Conservation (phyloP, 805 yeast genomes). For the Spathaspora hagerdaliae region DNA sequence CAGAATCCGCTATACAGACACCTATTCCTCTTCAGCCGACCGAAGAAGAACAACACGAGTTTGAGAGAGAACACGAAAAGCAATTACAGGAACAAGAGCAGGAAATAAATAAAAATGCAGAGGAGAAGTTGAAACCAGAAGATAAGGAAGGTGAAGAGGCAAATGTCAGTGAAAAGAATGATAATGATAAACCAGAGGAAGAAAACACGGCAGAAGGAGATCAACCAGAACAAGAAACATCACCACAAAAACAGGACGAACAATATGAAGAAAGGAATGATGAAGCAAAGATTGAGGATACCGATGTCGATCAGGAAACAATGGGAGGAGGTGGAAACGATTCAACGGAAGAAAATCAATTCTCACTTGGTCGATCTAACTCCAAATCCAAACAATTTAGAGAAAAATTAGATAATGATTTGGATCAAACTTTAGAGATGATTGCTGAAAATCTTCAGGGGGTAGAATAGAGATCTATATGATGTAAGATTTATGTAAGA, state of each 20-base stretch:
- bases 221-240: neutral
- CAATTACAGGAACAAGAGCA: neutral
- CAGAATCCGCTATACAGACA: neutral
- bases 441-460: slow-evolving; percentile 29
- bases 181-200: neutral
- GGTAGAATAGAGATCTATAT: no score
- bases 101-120: neutral
- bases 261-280: neutral
- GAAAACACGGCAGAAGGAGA: slow-evolving; percentile 1
- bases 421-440: slow-evolving; percentile 37
- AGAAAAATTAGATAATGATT: slow-evolving; percentile 27
- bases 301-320: neutral
- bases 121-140: neutral
- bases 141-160: neutral
- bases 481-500: no score
- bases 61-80: neutral
- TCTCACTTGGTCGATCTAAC: slow-evolving; percentile 7
- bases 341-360: neutral
- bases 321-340: neutral
- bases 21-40: neutral
- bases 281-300: neutral
- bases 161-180: neutral
- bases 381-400: slow-evolving; percentile 33
- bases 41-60: slow-evolving; percentile 1
- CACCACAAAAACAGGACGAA: neutral